These are phyloP conservation scores for Globisporangium perplexum DNA, from an alignment of 352 stramenopile genomes.

Conservation along the genomic window DNA sequence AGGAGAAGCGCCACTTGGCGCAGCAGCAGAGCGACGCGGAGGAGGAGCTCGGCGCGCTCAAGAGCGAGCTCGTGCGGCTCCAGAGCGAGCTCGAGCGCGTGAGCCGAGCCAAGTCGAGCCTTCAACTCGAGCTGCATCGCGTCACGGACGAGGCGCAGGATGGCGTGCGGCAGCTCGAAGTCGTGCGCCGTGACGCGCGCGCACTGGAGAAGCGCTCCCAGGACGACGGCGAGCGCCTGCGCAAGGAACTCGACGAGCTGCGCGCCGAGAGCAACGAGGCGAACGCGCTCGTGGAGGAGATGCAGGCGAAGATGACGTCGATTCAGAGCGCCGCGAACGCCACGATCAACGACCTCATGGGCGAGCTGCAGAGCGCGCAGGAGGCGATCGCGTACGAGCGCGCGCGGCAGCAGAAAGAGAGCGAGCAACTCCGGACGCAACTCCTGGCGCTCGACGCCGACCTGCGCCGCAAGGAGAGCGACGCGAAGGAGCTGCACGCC, in stretches of 20 bases:
- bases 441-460: slow-evolving; percentile 43
- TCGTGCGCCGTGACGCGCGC: slow-evolving; percentile 46
- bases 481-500: slow-evolving; percentile 31
- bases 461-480: slow-evolving; percentile 28
- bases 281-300: slow-evolving; percentile 34
- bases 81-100: slow-evolving; percentile 41
- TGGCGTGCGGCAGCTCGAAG: slow-evolving; percentile 51
- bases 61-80: slow-evolving; percentile 17
- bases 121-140: slow-evolving; percentile 55
- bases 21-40: slow-evolving; percentile 28
- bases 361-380: slow-evolving; percentile 50
- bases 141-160: slow-evolving; percentile 52
- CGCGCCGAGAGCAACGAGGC: slow-evolving; percentile 34
- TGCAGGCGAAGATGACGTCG: slow-evolving; percentile 62
- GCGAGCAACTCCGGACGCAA: slow-evolving; percentile 29
- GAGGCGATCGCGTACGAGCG: slow-evolving; percentile 54
- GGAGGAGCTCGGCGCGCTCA: slow-evolving; percentile 17
- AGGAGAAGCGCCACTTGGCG: slow-evolving; percentile 23
- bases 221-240: slow-evolving; percentile 35
- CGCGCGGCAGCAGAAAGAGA: slow-evolving; percentile 42
- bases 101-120: slow-evolving; percentile 29
- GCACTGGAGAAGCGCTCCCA: slow-evolving; percentile 29
- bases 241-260: slow-evolving; percentile 43
- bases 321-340: slow-evolving; percentile 73
- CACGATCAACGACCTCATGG: slow-evolving; percentile 70